Evolutionary conservation across 1,284 basidiomycete species (phyloP), one percentile per base, ranked within the genome.

Genomic region (Pseudozyma thailandica): DNA sequence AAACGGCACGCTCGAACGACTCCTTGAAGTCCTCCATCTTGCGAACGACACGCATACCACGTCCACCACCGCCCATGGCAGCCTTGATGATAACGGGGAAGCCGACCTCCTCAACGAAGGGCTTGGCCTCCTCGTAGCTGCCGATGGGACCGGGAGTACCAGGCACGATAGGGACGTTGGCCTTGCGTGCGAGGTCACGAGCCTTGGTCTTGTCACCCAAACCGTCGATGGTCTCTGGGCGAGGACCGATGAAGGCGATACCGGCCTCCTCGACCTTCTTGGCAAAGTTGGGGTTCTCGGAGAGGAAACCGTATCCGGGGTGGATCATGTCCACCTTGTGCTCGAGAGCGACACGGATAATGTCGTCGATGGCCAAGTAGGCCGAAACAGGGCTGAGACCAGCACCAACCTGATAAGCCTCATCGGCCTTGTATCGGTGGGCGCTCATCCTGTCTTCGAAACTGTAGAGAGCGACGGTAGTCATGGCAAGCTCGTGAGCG

Each of bases 41-140:
- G 70, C 93, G 90, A 33, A 79, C 80, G 73, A 72, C 81, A 20
- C 81, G 80, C 70, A 82, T 82, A 57, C 96, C 96, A 84, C 98
- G 98, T 65, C 96, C 96, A 84, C 96, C 96, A 79, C 96, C 96
- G 78, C 96, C 96, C 85, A 98, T 96, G 75, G 91, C 93, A 8
- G 96, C 96, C 87, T 99, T 99, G 87, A 99, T 98, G 95, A 99
- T 98, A 76, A 99, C 90, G 0, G 96, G 96, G 87, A 89, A 98
- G 25, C 95, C 95, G 64, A 99, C 97, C 82, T 89, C 86, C 84
- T 94, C 90, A 0, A 95, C 92, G 85, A 98, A 98, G 0, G 88
- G 85, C 70, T 90, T 89, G 55, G 92, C 96, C 16, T 93, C 90
- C 56, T 89, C 84, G 86, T 92, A 98, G 5, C 87, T 86, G 9